These are phyloP conservation scores for Ophiocordyceps unilateralis DNA, from an alignment of 2,329 filamentous ascomycete species.

Conservation along the genomic window DNA sequence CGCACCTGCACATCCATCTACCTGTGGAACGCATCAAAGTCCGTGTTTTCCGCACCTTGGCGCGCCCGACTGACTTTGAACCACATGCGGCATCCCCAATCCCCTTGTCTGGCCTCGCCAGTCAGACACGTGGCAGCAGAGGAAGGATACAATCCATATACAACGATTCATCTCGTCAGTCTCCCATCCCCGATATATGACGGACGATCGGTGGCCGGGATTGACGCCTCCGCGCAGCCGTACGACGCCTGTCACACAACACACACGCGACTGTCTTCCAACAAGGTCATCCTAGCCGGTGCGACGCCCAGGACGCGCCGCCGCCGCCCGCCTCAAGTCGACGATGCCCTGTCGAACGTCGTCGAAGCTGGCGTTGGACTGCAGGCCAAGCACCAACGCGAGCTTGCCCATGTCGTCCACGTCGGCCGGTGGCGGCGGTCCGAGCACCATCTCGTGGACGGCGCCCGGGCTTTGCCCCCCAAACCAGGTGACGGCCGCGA, in stretches of 20 bases:
- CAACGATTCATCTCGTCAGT: not conserved
- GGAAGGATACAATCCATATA: not conserved
- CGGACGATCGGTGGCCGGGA: not conserved
- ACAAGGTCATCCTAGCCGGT: not conserved
- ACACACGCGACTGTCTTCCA: not conserved
- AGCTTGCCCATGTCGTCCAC: conserved; percentile 17
- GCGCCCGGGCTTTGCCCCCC: conserved; percentile 3
- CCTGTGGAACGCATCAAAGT: too few species aligned
- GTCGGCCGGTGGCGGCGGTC: conserved; percentile 5
- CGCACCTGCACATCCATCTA: too few species aligned
- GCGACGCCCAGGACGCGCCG: not conserved
- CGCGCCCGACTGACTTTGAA: too few species aligned
- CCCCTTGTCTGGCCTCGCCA: too few species aligned
- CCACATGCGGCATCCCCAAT: too few species aligned
- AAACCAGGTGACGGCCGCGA: conserved; percentile 5
- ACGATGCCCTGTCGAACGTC: conserved; percentile 17
- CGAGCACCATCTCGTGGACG: conserved; percentile 6
- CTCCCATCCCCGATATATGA: not conserved
- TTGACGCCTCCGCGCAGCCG: too few species aligned
- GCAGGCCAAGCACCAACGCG: conserved; percentile 16
- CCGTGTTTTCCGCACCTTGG: too few species aligned
- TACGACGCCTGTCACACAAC: not conserved
- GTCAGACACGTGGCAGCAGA: not conserved
- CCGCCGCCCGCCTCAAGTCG: conserved; percentile 10
- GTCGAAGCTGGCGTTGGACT: conserved; percentile 16